Evolutionary conservation across 305 asterid genomes (phyloP).

Genomic region (Rubia occidens): DNA sequence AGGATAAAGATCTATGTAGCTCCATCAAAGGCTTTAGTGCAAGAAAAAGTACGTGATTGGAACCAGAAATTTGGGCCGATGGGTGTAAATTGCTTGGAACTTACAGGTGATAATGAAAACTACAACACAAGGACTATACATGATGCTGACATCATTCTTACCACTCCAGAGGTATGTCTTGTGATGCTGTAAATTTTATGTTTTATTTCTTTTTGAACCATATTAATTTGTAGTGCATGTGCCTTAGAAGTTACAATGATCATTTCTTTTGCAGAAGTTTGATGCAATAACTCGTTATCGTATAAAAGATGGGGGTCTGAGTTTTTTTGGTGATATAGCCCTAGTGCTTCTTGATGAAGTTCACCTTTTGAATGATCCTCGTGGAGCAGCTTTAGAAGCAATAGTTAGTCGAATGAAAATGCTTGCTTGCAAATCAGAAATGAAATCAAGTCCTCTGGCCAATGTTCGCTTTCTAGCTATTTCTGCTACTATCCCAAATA

Average conservation of each 20-base stretch:
- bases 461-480: slow-evolving; percentile 84
- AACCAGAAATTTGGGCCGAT: slow-evolving; percentile 66
- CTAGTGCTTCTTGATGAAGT: slow-evolving; percentile 95
- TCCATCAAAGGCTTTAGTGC: slow-evolving; percentile 94
- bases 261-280: slow-evolving; percentile 55
- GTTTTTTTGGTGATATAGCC: slow-evolving; percentile 89
- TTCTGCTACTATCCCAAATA: slow-evolving; percentile 93
- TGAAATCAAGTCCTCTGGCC: slow-evolving; percentile 75
- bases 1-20: slow-evolving; percentile 65
- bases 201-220: not conserved
- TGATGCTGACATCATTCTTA: slow-evolving; percentile 88
- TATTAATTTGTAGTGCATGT: not conserved
- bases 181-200: slow-evolving; percentile 1
- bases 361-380: slow-evolving; percentile 90
- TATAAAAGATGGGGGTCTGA: slow-evolving; percentile 80
- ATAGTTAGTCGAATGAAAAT: slow-evolving; percentile 87
- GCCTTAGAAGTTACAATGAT: slow-evolving; percentile 21
- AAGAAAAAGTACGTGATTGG: slow-evolving; percentile 92
- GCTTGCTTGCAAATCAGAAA: slow-evolving; percentile 68
- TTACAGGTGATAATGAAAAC: slow-evolving; percentile 86
- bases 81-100: slow-evolving; percentile 80
- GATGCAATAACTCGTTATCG: slow-evolving; percentile 93
- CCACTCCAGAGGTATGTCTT: slow-evolving; percentile 82
- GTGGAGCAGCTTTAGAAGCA: slow-evolving; percentile 97
- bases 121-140: slow-evolving; percentile 57